Evolutionary conservation across 176 grass and related monocot species (phyloP).

Genomic region (Hordeum vulgare): DNA sequence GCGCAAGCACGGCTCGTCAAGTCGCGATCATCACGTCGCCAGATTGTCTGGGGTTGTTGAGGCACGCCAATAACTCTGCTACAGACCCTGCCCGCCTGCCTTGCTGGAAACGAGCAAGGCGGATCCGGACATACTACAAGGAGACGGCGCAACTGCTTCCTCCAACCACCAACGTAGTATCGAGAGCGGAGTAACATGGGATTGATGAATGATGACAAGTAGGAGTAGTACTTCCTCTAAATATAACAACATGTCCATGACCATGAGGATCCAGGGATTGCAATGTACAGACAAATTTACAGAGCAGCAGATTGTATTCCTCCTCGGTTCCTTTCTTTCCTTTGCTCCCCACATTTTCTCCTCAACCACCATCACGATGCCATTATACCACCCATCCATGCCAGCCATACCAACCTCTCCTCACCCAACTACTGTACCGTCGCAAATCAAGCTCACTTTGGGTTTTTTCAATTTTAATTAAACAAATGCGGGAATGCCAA

Average conservation of each 20-base stretch:
- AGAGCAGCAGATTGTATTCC: slow-evolving; percentile 34
- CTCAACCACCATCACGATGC: slow-evolving; percentile 35
- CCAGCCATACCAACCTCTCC: background rate
- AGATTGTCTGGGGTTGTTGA: background rate
- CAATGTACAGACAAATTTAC: slow-evolving; percentile 86
- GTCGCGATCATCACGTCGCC: background rate
- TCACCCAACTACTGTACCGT: slow-evolving; percentile 30
- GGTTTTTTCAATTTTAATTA: slow-evolving; percentile 19
- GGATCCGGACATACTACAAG: background rate
- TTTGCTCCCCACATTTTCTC: background rate
- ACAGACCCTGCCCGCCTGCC: background rate
- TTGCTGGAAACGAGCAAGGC: slow-evolving; percentile 28
- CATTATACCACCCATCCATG: slow-evolving; percentile 11
- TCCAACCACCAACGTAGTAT: background rate
- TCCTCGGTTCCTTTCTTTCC: background rate
- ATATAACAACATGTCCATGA: slow-evolving; percentile 30
- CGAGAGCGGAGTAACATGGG: slow-evolving; percentile 22
- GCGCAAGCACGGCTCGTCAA: background rate
- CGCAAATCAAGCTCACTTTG: slow-evolving; percentile 52
- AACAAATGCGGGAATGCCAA: slow-evolving; percentile 58
- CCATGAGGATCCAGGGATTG: slow-evolving; percentile 33
- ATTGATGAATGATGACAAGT: slow-evolving; percentile 16
- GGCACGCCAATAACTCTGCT: background rate
- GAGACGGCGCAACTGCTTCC: background rate
- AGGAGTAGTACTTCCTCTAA: slow-evolving; percentile 30